Base-by-base conservation (phyloP, 1,139 yeast genomes). In the Yamadazyma diddensiae region DNA sequence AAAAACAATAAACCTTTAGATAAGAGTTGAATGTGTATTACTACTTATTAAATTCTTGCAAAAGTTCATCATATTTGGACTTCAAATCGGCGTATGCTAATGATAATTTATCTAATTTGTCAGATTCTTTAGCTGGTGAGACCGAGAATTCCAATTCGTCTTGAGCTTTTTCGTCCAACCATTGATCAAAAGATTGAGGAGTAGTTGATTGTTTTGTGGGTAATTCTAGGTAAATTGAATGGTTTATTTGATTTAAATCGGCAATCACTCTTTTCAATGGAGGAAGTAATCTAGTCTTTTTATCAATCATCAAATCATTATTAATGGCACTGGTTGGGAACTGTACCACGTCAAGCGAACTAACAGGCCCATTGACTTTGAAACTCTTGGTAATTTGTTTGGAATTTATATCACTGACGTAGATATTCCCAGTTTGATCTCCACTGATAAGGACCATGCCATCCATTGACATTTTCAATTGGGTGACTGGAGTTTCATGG, bases 391-490 rank as follows among this genome's bases (percentile, higher is more conserved):
- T 64, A 14, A 84, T 79, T 60, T 92, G 97, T 48, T 77, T 77
- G 2, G 96, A 82, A 5, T 78, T 76, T 6, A 83, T 67, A 53
- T 90, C 97, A 49, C 84, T 72, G 0, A 82, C 72, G 32, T 73
- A 72, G 1, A 86, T 77, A 23, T 75, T 67, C 1, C 97, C 97
- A 13, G 53, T 52, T 0, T 69, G 58, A 52, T 86, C 95, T 15
- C 97, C 97, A 7, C 90, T 77, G 2, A 84, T 62, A 7, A 92
- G 50, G 27, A 65, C 56, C 15, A 90, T 78, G 3, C 94, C 96
- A 51, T 92, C 97, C 49, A 83, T 64, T 1, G 90, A 79, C 3
- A 86, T 56, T 2, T 63, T 63, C 34, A 88, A 42, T 20, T 75
- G 62, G 0, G 85, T 73, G 5, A 82, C 74, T 6, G 31, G 27